phyloP scores from a whole-genome alignment of 106 monocot species.

The Dendrobium chrysotoxum region DNA sequence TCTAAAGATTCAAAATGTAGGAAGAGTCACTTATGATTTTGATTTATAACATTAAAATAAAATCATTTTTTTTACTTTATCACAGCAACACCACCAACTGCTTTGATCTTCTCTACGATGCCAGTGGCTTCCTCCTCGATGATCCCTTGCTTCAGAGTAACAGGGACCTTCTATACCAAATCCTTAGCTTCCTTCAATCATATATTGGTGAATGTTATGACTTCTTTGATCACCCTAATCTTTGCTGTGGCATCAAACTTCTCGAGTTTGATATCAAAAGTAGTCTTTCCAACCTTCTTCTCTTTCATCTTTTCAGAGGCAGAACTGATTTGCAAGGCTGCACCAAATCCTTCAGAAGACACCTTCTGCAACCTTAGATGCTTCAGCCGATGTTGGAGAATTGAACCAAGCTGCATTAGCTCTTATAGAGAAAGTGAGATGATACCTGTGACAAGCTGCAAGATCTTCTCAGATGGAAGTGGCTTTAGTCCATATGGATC shows the following conservation, averaged over 20 bases:
- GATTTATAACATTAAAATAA: too few relatives aligned
- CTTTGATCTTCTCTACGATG: constrained; percentile 88
- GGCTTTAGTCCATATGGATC: constrained; percentile 76
- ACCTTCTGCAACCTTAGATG: constrained; percentile 54
- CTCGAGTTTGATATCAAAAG: constrained; percentile 83
- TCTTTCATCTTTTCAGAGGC: constrained; percentile 43
- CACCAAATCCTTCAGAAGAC: constrained; percentile 47
- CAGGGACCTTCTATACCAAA: constrained; percentile 77
- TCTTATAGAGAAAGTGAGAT: constrained; percentile 60
- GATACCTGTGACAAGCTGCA: constrained; percentile 74
- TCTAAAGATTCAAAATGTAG: background rate
- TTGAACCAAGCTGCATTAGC: constrained; percentile 57
- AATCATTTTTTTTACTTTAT: constrained; percentile 48
- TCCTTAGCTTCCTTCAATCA: constrained; percentile 97
- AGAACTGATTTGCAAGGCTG: constrained; percentile 28
- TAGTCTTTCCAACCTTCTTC: constrained; percentile 80
- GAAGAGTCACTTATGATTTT: background rate
- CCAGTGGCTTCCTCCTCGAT: constrained; percentile 78
- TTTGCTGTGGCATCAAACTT: constrained; percentile 84
- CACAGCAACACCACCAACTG: constrained; percentile 86
- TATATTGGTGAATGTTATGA: constrained; percentile 74
- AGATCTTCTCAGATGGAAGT: constrained; percentile 68
- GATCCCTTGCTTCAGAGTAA: constrained; percentile 76
- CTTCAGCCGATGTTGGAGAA: constrained; percentile 44
- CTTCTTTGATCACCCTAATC: constrained; percentile 96